A percentile compares a stretch with the other conserved stretches of the same genome.
Conservation (phyloP, 2,329 filamentous ascomycete species). For the Phyllachora maydis region DNA sequence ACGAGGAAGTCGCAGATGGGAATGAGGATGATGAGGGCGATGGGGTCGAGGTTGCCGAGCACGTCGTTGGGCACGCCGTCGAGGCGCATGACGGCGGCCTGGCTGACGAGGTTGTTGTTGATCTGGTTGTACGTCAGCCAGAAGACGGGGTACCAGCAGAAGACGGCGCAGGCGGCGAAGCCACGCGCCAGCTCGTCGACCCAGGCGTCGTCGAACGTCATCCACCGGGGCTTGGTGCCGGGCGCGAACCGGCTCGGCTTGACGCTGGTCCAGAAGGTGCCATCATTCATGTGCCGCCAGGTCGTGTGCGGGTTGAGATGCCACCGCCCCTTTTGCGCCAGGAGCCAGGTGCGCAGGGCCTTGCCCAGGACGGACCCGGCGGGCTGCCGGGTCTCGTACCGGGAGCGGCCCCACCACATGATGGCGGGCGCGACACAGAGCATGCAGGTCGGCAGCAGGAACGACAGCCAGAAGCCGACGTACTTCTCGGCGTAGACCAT, state of each 20-base stretch:
- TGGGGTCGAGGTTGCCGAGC: slow-evolving; percentile 52
- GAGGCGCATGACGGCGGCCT: slow-evolving; percentile 43
- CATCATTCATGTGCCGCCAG: slow-evolving; percentile 33
- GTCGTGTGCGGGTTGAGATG: slow-evolving; percentile 44
- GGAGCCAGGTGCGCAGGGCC: slow-evolving; percentile 34
- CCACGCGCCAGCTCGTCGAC: slow-evolving; percentile 55
- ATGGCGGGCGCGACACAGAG: slow-evolving; percentile 42
- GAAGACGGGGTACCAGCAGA: slow-evolving; percentile 44
- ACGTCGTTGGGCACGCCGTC: slow-evolving; percentile 60
- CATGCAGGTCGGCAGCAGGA: slow-evolving; percentile 43
- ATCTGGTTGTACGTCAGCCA: slow-evolving; percentile 31
- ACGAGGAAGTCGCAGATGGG: slow-evolving; percentile 46
- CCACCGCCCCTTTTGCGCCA: slow-evolving; percentile 52
- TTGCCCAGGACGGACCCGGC: slow-evolving; percentile 50
- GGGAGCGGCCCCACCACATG: slow-evolving; percentile 33
- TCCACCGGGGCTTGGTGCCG: slow-evolving; percentile 27
- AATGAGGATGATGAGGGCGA: slow-evolving; percentile 55
- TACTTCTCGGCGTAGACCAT: slow-evolving; percentile 59
- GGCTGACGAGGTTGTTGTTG: slow-evolving; percentile 37
- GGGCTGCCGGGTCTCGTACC: slow-evolving; percentile 36
- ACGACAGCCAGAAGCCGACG: slow-evolving; percentile 56
- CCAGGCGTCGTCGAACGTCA: slow-evolving; percentile 64
- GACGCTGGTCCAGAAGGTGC: slow-evolving; percentile 43
- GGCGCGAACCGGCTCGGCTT: slow-evolving; percentile 39
- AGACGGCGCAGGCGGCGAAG: slow-evolving; percentile 46